phyloP scores from a whole-genome alignment of 345 rosid species.

The Euclidium syriacum region DNA sequence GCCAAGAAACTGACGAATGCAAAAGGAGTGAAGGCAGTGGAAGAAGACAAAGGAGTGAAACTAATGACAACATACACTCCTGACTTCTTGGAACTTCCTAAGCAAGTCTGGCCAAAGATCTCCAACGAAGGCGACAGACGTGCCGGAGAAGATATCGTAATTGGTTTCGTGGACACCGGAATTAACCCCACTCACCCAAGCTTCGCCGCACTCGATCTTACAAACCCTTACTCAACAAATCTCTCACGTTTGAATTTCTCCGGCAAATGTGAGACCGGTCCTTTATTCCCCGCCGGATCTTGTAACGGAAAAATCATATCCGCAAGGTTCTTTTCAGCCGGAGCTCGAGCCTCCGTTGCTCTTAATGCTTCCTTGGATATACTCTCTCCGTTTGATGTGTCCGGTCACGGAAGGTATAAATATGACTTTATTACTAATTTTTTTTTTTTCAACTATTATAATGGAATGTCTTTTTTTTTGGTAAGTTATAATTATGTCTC shows the following conservation, averaged over 20 bases:
- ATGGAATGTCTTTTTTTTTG: too few relatives aligned
- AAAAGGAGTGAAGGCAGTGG: conserved; percentile 56
- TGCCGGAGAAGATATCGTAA: conserved; percentile 69
- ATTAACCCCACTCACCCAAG: conserved; percentile 75
- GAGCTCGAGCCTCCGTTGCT: conserved; percentile 53
- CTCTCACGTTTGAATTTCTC: conserved; percentile 45
- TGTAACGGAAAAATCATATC: conserved; percentile 82
- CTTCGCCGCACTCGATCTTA: conserved; percentile 37
- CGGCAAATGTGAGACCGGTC: conserved; percentile 72
- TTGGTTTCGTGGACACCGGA: conserved; percentile 80
- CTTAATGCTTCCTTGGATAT: conserved; percentile 64
- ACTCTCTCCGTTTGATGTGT: conserved; percentile 73
- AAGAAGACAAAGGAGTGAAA: conserved; percentile 78
- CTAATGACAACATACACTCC: conserved; percentile 84
- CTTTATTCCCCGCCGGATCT: conserved; percentile 44
- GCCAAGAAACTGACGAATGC: conserved; percentile 49
- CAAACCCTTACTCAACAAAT: conserved; percentile 36
- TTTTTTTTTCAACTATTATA: too few relatives aligned
- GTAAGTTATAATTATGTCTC: too few relatives aligned
- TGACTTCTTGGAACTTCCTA: conserved; percentile 56
- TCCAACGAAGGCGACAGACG: conserved; percentile 40
- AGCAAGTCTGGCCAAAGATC: conserved; percentile 44
- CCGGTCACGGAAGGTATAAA: conserved; percentile 78
- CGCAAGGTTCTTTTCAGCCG: conserved; percentile 77
- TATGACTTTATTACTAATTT: not conserved